Conservation (phyloP, 208 protist species). For the Leishmania amazonensis region DNA sequence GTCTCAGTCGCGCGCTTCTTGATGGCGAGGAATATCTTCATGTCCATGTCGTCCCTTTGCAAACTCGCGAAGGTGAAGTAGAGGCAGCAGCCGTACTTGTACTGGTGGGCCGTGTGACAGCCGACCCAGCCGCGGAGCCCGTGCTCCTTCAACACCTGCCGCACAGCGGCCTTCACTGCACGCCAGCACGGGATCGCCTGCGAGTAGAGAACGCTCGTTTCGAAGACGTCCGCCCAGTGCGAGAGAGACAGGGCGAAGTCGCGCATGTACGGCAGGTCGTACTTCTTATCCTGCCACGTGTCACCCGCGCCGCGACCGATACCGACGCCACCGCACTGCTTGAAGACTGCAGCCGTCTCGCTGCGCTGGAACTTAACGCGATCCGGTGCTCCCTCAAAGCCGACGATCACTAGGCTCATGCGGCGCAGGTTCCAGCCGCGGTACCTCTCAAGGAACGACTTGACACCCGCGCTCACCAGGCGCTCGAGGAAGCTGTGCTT, state of each 20-base stretch:
- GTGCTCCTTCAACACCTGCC: slow-evolving; percentile 77
- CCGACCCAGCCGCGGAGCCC: slow-evolving; percentile 87
- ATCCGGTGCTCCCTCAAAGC: slow-evolving; percentile 83
- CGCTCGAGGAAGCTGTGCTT: slow-evolving; percentile 43
- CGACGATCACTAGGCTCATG: slow-evolving; percentile 80
- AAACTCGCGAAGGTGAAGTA: slow-evolving; percentile 92
- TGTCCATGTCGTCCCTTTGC: slow-evolving; percentile 87
- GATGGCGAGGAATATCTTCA: slow-evolving; percentile 89
- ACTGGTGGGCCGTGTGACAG: slow-evolving; percentile 93
- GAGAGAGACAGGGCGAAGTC: slow-evolving; percentile 85
- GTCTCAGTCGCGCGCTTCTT: slow-evolving; percentile 88
- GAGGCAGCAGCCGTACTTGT: slow-evolving; percentile 91
- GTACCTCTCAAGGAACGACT: slow-evolving; percentile 60
- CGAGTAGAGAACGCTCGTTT: slow-evolving; percentile 90
- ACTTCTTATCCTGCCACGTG: slow-evolving; percentile 94
- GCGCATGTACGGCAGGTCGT: slow-evolving; percentile 92
- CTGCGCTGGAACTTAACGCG: slow-evolving; percentile 68
- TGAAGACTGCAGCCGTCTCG: slow-evolving; percentile 67
- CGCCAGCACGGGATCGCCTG: slow-evolving; percentile 90
- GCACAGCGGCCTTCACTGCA: slow-evolving; percentile 89
- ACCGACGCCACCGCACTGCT: slow-evolving; percentile 55
- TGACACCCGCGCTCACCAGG: slow-evolving; percentile 65
- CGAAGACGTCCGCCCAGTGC: slow-evolving; percentile 92
- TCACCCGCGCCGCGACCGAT: slow-evolving; percentile 67
- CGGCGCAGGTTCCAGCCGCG: slow-evolving; percentile 78